phyloP scores from a whole-genome alignment of 139 green algal genomes.

The Chlamydomonas sp. region DNA sequence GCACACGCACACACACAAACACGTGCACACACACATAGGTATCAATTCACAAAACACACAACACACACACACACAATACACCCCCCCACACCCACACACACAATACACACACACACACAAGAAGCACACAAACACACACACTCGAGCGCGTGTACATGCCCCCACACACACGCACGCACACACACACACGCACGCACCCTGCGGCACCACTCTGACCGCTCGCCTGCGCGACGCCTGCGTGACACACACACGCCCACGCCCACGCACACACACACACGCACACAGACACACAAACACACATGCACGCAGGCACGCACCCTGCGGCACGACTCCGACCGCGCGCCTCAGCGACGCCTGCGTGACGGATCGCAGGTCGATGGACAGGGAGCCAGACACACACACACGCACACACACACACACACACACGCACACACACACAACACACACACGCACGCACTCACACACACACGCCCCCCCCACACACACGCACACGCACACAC shows the following conservation, averaged over 20 bases:
- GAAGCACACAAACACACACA: too few relatives aligned
- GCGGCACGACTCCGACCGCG: conserved; percentile 50
- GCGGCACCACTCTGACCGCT: conserved; percentile 50
- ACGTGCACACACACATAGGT: too few relatives aligned
- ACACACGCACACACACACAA: neutral
- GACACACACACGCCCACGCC: too few relatives aligned
- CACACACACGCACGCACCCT: neutral
- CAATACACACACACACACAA: neutral
- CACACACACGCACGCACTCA: conserved; percentile 3
- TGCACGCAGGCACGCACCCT: too few relatives aligned
- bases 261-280: too few relatives aligned
- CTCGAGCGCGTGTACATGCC: too few relatives aligned
- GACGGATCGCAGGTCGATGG: conserved; percentile 60
- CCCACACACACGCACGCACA: neutral
- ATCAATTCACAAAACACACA: conserved; percentile 1
- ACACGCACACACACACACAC: too few relatives aligned
- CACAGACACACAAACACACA: too few relatives aligned
- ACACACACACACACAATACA: neutral
- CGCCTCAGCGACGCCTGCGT: conserved; percentile 54
- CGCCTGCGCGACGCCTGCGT: conserved; percentile 53
- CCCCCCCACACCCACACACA: neutral
- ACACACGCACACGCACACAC: too few relatives aligned
- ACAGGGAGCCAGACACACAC: conserved; percentile 35
- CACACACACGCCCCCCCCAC: neutral
- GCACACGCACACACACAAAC: too few relatives aligned